Conservation (phyloP, 2,329 filamentous ascomycete species). For the Coleophoma cylindrospora region DNA sequence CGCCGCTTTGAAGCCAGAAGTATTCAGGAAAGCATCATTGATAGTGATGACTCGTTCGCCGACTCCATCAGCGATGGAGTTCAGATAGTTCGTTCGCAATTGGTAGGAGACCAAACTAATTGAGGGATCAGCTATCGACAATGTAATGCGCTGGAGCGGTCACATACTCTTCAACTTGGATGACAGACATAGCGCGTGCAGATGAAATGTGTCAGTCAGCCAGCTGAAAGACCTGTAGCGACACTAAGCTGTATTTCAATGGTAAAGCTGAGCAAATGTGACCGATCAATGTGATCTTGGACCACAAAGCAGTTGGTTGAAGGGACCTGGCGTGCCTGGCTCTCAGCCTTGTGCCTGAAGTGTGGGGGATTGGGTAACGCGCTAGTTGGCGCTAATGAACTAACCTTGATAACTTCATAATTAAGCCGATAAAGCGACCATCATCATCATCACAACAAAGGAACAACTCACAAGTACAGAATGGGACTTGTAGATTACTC, state of each 20-base stretch:
- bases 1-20: conserved; percentile 74
- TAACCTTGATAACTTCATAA: background rate
- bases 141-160: background rate
- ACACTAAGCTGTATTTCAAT: no score
- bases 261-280: no score
- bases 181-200: conserved; percentile 26
- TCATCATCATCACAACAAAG: background rate
- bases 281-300: background rate
- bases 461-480: conserved; percentile 2
- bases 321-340: background rate
- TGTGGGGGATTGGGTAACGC: background rate
- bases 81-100: conserved; percentile 74
- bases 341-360: conserved; percentile 10
- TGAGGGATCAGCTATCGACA: conserved; percentile 10
- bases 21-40: conserved; percentile 74
- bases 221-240: background rate
- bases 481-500: conserved; percentile 70
- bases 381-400: background rate
- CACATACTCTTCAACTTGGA: conserved; percentile 31
- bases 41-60: conserved; percentile 80
- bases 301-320: background rate
- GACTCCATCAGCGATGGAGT: conserved; percentile 76
- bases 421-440: background rate
- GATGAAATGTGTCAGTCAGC: background rate
- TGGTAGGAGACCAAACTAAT: conserved; percentile 75